These are phyloP conservation scores for Cladosporium cucumerinum DNA, from an alignment of 2,329 filamentous ascomycete genomes.

Conservation along the genomic window DNA sequence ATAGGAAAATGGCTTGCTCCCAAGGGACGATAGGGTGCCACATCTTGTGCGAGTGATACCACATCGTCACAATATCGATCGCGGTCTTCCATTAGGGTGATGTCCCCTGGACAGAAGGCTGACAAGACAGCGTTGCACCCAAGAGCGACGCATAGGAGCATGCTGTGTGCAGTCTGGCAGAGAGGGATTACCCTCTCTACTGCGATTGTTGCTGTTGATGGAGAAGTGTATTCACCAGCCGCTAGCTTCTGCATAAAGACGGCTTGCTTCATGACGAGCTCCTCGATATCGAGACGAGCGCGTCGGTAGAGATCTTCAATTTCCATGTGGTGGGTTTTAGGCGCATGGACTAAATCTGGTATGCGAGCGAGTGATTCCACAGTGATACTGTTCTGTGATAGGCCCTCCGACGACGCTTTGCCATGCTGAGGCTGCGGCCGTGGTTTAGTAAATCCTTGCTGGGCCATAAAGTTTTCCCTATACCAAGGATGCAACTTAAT, in stretches of 20 bases:
- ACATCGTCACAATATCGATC: neutral
- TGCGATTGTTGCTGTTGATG: neutral
- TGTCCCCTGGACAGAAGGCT: neutral
- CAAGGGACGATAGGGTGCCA: constrained; percentile 3
- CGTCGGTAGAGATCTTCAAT: constrained; percentile 3
- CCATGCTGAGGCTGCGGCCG: neutral
- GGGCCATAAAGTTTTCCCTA: neutral
- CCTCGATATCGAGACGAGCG: constrained; percentile 1
- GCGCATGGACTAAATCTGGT: neutral
- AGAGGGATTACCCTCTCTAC: neutral
- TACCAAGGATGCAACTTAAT: constrained; percentile 13
- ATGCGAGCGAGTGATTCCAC: constrained; percentile 3
- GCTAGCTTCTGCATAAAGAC: neutral
- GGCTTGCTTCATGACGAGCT: neutral
- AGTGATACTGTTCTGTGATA: neutral
- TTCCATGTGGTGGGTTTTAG: neutral
- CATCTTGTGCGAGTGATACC: neutral
- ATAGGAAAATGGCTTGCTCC: constrained; percentile 12
- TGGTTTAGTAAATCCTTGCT: neutral
- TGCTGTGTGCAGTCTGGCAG: constrained; percentile 6
- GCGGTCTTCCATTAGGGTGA: neutral
- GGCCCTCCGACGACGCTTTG: neutral
- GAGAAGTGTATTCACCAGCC: neutral
- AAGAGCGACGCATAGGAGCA: constrained; percentile 5
- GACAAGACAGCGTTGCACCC: constrained; percentile 10